A percentile compares a stretch with the other conserved stretches of the same genome.
These are phyloP conservation scores for Blastobotrys indianensis DNA, from an alignment of 1,139 yeast species.

Conservation along the genomic window DNA sequence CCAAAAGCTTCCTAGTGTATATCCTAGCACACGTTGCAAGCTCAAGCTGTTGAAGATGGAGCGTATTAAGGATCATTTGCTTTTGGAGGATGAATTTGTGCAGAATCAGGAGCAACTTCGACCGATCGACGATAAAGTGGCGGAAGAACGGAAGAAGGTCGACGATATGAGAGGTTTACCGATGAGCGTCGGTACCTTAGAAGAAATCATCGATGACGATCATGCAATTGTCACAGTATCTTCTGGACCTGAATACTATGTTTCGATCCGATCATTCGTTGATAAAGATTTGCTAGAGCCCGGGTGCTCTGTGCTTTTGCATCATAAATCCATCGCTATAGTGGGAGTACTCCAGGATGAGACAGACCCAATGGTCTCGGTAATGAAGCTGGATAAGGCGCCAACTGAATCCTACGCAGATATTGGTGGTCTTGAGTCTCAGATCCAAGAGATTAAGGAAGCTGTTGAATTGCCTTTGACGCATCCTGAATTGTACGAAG, in stretches of 20 bases:
- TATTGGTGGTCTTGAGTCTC: conserved; percentile 93
- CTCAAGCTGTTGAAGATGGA: conserved; percentile 86
- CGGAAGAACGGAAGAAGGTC: conserved; percentile 90
- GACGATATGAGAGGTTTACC: conserved; percentile 97
- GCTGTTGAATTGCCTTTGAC: conserved; percentile 96
- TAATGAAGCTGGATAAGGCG: conserved; percentile 94
- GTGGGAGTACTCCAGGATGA: conserved; percentile 97
- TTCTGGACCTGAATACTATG: conserved; percentile 96
- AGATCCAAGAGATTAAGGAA: conserved; percentile 96
- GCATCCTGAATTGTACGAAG: conserved; percentile 96
- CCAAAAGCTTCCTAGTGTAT: conserved; percentile 75
- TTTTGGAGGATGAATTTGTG: conserved; percentile 93
- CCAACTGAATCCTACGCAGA: conserved; percentile 97
- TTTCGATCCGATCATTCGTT: conserved; percentile 92
- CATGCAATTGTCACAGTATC: conserved; percentile 97
- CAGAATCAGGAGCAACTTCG: conserved; percentile 91
- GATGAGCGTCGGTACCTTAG: conserved; percentile 92
- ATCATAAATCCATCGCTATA: conserved; percentile 89
- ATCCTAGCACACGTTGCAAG: conserved; percentile 92
- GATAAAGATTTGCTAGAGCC: conserved; percentile 96
- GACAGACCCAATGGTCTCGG: conserved; percentile 96
- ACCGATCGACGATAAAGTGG: conserved; percentile 95
- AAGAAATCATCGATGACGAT: conserved; percentile 95
- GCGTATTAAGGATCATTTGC: conserved; percentile 90
- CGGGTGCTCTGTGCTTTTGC: conserved; percentile 93